These are phyloP conservation scores for Cystofilobasidium ferigula DNA, from an alignment of 768 basidiomycete genomes.

Conservation along the genomic window DNA sequence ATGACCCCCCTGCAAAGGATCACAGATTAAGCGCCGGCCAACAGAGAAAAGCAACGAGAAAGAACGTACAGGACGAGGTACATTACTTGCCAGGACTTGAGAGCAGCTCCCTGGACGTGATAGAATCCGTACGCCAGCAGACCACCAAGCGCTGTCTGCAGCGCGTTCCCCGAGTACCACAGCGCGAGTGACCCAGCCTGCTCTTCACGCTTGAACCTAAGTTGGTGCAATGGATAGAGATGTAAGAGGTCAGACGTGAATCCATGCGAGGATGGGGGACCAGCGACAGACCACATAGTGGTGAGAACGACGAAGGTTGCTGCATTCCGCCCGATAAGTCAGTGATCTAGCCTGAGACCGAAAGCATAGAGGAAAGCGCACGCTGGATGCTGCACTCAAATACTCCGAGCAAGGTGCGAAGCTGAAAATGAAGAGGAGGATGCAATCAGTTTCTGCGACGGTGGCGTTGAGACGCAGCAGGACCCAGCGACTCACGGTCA, in stretches of 20 bases:
- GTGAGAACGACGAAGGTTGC: constrained; percentile 12
- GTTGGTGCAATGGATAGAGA: background rate
- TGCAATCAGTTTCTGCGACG: background rate
- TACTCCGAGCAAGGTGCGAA: constrained; percentile 11
- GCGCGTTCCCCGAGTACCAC: background rate
- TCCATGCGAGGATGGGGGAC: background rate
- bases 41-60: background rate
- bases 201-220: constrained; percentile 12
- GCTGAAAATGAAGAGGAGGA: background rate
- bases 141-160: constrained; percentile 17
- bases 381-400: constrained; percentile 19
- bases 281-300: constrained; percentile 8
- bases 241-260: background rate
- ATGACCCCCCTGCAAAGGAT: constrained; percentile 41
- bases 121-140: constrained; percentile 10
- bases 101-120: constrained; percentile 40
- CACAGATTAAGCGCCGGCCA: background rate
- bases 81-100: constrained; percentile 46
- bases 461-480: background rate
- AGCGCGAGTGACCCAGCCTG: constrained; percentile 1
- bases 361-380: no score
- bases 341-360: no score
- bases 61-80: constrained; percentile 30
- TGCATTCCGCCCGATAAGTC: no score
- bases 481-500: constrained; percentile 35